These are phyloP conservation scores for Penicillium glabrum DNA, from an alignment of 2,329 filamentous ascomycete genomes.

Conservation along the genomic window DNA sequence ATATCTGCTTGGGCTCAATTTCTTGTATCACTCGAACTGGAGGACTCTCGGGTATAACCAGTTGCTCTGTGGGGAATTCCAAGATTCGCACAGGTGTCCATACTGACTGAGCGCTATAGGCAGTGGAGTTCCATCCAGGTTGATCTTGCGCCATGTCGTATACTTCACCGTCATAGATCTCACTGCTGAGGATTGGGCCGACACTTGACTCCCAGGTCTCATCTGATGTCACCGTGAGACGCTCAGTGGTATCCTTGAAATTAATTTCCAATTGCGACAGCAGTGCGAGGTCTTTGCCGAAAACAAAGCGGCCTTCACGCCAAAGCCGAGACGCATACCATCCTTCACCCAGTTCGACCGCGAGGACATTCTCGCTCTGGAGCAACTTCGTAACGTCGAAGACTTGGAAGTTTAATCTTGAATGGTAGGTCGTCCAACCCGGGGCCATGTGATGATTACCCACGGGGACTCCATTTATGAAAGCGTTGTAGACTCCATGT, in stretches of 20 bases:
- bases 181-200: conserved; percentile 28
- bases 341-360: conserved; percentile 49
- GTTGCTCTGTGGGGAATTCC: conserved; percentile 29
- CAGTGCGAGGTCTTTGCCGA: conserved; percentile 24
- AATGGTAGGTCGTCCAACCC: conserved; percentile 13
- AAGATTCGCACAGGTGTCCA: conserved; percentile 33
- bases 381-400: conserved; percentile 52
- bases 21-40: conserved; percentile 44
- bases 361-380: conserved; percentile 31
- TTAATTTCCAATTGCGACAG: conserved; percentile 31
- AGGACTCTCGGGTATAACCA: conserved; percentile 45
- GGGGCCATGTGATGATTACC: conserved; percentile 19
- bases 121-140: conserved; percentile 14
- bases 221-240: conserved; percentile 15
- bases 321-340: conserved; percentile 47
- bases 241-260: conserved; percentile 10
- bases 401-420: conserved; percentile 45
- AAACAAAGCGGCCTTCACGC: conserved; percentile 21
- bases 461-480: conserved; percentile 1
- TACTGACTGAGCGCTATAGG: background rate
- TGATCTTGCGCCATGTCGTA: conserved; percentile 46
- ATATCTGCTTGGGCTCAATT: conserved; percentile 26
- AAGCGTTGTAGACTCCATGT: conserved; percentile 3
- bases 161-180: conserved; percentile 56
- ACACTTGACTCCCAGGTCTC: conserved; percentile 22